Evolutionary conservation across 345 rosid genomes (phyloP).

Genomic region (Mallotus nudiflorus): DNA sequence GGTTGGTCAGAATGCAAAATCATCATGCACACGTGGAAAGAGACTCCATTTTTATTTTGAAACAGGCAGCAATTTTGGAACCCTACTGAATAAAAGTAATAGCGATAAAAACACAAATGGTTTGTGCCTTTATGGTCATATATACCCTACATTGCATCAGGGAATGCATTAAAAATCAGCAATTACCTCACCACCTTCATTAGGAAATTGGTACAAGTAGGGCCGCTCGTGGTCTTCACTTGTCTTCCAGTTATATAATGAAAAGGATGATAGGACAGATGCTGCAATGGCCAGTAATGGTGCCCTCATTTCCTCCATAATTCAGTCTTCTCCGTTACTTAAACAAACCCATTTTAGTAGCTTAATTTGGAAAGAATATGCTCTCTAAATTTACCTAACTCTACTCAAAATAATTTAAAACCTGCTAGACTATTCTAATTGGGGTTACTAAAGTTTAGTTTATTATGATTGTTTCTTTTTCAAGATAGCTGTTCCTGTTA

Average conservation of each 20-base stretch:
- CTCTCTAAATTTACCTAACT: no score
- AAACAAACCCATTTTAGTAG: not conserved
- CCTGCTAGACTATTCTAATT: not conserved
- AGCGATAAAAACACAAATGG: no score
- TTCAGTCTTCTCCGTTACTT: not conserved
- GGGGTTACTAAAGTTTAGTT: no score
- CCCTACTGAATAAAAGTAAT: no score
- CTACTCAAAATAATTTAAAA: not conserved
- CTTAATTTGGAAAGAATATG: slow-evolving; percentile 5
- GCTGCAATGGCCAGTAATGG: not conserved
- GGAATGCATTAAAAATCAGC: no score
- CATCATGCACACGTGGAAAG: slow-evolving; percentile 35
- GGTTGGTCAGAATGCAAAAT: slow-evolving; percentile 34
- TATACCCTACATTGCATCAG: slow-evolving; percentile 29
- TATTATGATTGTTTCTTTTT: no score
- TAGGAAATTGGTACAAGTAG: not conserved
- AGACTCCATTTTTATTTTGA: slow-evolving; percentile 5
- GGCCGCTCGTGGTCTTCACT: not conserved
- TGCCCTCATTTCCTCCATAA: not conserved
- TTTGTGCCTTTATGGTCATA: slow-evolving; percentile 15
- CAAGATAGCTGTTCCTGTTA: no score
- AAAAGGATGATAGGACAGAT: not conserved
- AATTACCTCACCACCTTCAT: no score
- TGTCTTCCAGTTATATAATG: not conserved
- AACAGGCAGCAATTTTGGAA: no score